Evolutionary conservation across 179 eudicot species (phyloP), one percentile per base, ranked within the genome.

Genomic region (Patellifolia procumbens): DNA sequence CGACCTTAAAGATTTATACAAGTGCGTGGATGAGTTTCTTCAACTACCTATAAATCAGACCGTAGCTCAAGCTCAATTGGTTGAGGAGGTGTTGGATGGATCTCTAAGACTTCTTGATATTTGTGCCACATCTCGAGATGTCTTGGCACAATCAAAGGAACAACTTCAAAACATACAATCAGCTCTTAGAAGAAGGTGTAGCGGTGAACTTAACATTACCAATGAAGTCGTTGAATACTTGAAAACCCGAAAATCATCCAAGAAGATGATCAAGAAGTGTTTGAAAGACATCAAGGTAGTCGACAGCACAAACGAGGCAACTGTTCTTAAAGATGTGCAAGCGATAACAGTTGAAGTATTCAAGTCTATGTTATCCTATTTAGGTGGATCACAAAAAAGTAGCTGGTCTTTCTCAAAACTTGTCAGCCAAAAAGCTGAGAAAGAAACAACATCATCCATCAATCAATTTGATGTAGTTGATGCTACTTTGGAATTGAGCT

Each of bases 211-310:
- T 39, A 39, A 39, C 43, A 39, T 39, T 39, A 39, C 43, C 43
- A 39, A 39, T 39, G 43, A 39, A 39, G 43, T 39, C 2, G 17
- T 16, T 48, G 52, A 48, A 48, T 48, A 48, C 52, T 1, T 48
- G 10, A 48, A 15, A 6, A 48, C 20, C 19, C 52, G 52, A 48
- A 48, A 53, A 67, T 65, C 46, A 51, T 61, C 70, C 58, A 80
- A 78, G 77, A 83, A 78, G 76, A 31, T 60, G 12, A 64, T 78
- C 49, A 69, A 67, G 17, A 85, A 78, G 82, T 51, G 71, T 46
- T 39, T 85, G 42, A 48, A 48, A 48, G 17, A 48, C 2, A 48
- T 48, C 52, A 48, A 48, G 52, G 52, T 9, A 48, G 52, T 11
- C 20, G 52, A 48, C 2, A 11, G 4, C 15, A 48, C 20, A 2